These are phyloP conservation scores for Aspergillus novoparasiticus DNA, from an alignment of 2,329 filamentous ascomycete genomes.

Conservation along the genomic window DNA sequence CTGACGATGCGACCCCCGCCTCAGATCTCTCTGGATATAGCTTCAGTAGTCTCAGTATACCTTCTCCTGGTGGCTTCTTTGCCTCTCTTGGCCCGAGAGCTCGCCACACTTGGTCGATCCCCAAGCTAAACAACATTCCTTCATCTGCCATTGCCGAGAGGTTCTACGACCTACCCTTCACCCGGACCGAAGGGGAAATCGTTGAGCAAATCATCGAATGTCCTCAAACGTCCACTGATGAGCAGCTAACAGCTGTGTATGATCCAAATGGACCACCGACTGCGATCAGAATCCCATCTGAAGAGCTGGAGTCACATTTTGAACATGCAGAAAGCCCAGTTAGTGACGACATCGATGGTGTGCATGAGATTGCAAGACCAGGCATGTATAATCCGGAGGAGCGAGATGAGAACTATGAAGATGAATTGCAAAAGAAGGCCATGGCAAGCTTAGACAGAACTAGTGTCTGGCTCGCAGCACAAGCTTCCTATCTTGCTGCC, in stretches of 20 bases:
- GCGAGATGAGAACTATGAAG: slow-evolving; percentile 74
- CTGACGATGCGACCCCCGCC: slow-evolving; percentile 50
- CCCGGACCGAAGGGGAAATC: slow-evolving; percentile 49
- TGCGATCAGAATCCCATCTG: slow-evolving; percentile 51
- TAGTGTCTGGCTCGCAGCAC: slow-evolving; percentile 80
- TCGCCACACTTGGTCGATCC: slow-evolving; percentile 79
- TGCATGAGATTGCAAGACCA: slow-evolving; percentile 60
- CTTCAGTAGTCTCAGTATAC: slow-evolving; percentile 81
- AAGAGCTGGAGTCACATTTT: slow-evolving; percentile 33
- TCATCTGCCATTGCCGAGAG: slow-evolving; percentile 89
- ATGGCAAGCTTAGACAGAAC: slow-evolving; percentile 81
- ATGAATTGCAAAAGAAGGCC: slow-evolving; percentile 70
- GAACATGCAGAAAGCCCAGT: slow-evolving; percentile 31
- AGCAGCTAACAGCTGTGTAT: slow-evolving; percentile 39
- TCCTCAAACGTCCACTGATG: slow-evolving; percentile 40
- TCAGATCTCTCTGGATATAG: slow-evolving; percentile 66
- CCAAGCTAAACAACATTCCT: slow-evolving; percentile 61
- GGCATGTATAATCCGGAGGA: slow-evolving; percentile 60
- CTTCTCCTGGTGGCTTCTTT: slow-evolving; percentile 90
- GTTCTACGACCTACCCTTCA: slow-evolving; percentile 87
- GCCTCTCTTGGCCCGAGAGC: slow-evolving; percentile 75
- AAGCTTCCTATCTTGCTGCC: slow-evolving; percentile 74
- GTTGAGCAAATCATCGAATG: slow-evolving; percentile 71
- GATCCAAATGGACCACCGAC: slow-evolving; percentile 36
- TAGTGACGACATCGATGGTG: slow-evolving; percentile 27